phyloP scores from a whole-genome alignment of 352 stramenopile genomes.

The Phytopythium helicoides region DNA sequence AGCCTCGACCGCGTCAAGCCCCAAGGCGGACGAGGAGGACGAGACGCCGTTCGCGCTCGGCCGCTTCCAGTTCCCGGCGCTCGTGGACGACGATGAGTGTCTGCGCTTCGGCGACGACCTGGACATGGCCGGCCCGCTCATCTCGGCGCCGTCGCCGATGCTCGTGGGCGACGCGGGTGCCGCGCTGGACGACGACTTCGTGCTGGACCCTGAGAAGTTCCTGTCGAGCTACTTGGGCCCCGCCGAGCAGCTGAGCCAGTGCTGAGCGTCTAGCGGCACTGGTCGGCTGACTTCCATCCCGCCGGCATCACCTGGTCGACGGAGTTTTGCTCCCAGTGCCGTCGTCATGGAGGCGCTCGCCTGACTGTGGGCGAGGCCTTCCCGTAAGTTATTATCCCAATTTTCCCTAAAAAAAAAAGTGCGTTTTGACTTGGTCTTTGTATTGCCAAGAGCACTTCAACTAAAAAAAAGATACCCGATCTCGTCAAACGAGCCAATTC shows the following conservation, averaged over 20 bases:
- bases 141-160: conserved; percentile 23
- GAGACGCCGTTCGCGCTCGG: conserved; percentile 13
- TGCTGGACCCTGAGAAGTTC: conserved; percentile 86
- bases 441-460: conserved; percentile 8
- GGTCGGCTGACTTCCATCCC: neutral
- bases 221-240: conserved; percentile 82
- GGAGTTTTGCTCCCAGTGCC: neutral
- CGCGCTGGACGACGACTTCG: conserved; percentile 72
- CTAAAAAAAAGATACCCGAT: too few species aligned
- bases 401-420: conserved; percentile 13
- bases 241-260: conserved; percentile 14
- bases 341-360: too few species aligned
- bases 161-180: conserved; percentile 23
- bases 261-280: neutral
- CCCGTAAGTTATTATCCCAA: neutral
- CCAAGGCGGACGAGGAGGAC: conserved; percentile 10
- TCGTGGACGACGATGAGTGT: conserved; percentile 22
- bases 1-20: conserved; percentile 4
- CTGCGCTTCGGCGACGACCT: conserved; percentile 17
- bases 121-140: conserved; percentile 2
- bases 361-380: too few species aligned
- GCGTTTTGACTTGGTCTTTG: conserved; percentile 31
- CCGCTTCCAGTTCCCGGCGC: conserved; percentile 23
- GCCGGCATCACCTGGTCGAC: neutral
- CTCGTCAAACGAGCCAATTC: too few species aligned